phyloP scores from a whole-genome alignment of 768 basidiomycete species.

The Pleurotus djamor region DNA sequence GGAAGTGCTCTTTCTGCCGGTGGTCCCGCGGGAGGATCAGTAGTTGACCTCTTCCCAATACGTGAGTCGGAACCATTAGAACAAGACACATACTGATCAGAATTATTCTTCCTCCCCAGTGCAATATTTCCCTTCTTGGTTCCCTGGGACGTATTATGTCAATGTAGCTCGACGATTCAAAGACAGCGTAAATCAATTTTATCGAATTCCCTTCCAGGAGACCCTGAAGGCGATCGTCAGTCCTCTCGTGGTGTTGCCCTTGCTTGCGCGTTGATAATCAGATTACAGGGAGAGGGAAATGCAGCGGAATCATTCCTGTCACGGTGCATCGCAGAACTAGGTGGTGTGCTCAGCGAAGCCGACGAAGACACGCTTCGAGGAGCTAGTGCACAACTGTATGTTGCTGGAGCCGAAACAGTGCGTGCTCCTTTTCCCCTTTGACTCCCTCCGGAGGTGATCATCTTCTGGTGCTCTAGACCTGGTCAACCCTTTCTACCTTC shows the following conservation, averaged over 20 bases:
- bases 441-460: background rate
- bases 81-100: background rate
- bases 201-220: background rate
- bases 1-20: conserved; percentile 9
- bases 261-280: background rate
- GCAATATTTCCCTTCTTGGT: conserved; percentile 5
- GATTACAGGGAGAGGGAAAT: conserved; percentile 11
- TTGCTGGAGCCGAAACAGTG: conserved; percentile 33
- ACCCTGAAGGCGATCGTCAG: conserved; percentile 6
- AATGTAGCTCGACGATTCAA: background rate
- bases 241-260: background rate
- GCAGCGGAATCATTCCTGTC: conserved; percentile 14
- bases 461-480: conserved; percentile 7
- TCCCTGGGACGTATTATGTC: conserved; percentile 3
- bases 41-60: conserved; percentile 19
- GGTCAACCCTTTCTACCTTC: conserved; percentile 14
- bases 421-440: conserved; percentile 1
- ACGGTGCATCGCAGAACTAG: conserved; percentile 8
- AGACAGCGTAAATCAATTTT: background rate
- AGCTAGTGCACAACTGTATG: conserved; percentile 27
- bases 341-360: conserved; percentile 1
- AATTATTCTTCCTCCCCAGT: background rate
- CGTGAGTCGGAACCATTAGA: conserved; percentile 8
- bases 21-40: conserved; percentile 15
- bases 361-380: conserved; percentile 16